phyloP scores from a whole-genome alignment of 805 yeast species.

The Millerozyma miso region DNA sequence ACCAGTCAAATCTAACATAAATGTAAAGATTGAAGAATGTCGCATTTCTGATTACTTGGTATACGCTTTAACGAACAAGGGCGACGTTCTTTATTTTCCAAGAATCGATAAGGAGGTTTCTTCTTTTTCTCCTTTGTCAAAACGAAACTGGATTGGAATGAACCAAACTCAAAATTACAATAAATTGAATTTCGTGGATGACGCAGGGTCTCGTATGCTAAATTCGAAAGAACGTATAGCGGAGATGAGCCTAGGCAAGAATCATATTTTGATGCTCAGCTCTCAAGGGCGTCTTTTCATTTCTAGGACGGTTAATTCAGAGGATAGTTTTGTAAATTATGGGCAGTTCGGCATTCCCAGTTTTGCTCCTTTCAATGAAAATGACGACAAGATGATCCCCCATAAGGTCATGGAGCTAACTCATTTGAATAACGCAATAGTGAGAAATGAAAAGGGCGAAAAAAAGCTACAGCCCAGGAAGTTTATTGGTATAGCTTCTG shows the following conservation, averaged over 20 bases:
- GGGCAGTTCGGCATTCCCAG: slow-evolving; percentile 88
- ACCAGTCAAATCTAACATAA: slow-evolving; percentile 22
- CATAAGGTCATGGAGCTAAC: slow-evolving; percentile 45
- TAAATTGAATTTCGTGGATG: slow-evolving; percentile 5
- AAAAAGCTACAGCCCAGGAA: slow-evolving; percentile 34
- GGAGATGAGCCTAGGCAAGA: slow-evolving; percentile 56
- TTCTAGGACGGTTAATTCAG: slow-evolving; percentile 50
- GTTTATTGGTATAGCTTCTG: slow-evolving; percentile 64
- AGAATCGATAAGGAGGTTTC: slow-evolving; percentile 13
- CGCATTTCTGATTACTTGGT: slow-evolving; percentile 50
- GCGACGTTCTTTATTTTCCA: slow-evolving; percentile 32
- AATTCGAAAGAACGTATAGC: slow-evolving; percentile 32
- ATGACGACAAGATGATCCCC: slow-evolving; percentile 13
- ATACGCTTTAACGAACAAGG: slow-evolving; percentile 38
- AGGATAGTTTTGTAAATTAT: slow-evolving; percentile 30
- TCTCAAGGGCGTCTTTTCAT: slow-evolving; percentile 58
- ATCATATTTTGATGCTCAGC: slow-evolving; percentile 65
- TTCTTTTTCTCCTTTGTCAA: slow-evolving; percentile 11
- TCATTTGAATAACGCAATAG: slow-evolving; percentile 49
- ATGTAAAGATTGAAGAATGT: slow-evolving; percentile 22
- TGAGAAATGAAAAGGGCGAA: slow-evolving; percentile 12
- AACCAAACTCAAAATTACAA: slow-evolving; percentile 5
- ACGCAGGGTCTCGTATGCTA: slow-evolving; percentile 4
- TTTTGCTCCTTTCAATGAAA: slow-evolving; percentile 58
- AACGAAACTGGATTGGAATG: slow-evolving; percentile 22